These are phyloP conservation scores for Verticillium alfalfae DNA, from an alignment of 2,329 filamentous ascomycete species.

Conservation along the genomic window DNA sequence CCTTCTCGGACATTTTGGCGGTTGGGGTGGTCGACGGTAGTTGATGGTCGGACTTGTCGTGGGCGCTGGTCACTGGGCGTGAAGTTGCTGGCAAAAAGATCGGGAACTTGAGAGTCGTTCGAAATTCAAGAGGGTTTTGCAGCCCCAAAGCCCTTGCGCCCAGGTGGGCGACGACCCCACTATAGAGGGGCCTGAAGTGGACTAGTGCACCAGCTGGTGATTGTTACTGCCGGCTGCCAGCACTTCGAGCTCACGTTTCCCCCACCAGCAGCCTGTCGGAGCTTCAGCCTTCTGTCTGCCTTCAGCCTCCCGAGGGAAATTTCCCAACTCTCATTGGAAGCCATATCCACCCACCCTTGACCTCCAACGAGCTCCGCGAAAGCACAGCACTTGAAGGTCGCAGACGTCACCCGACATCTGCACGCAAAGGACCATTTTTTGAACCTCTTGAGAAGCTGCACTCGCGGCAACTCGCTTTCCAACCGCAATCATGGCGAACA, in stretches of 20 bases:
- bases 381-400: conserved; percentile 32
- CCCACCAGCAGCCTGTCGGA: not conserved
- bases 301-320: conserved; percentile 31
- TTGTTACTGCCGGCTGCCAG: not conserved
- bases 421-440: conserved; percentile 36
- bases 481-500: conserved; percentile 67
- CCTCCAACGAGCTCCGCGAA: conserved; percentile 30
- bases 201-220: not conserved
- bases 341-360: conserved; percentile 29
- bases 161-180: conserved; percentile 16
- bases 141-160: conserved; percentile 22
- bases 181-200: not conserved
- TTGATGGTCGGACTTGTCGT: not conserved
- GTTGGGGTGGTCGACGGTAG: conserved; percentile 14
- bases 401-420: conserved; percentile 30
- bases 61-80: not conserved
- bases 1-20: conserved; percentile 64
- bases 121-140: conserved; percentile 27
- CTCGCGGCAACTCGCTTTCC: conserved; percentile 19
- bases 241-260: not conserved
- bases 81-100: not conserved
- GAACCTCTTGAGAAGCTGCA: conserved; percentile 26
- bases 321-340: conserved; percentile 21
- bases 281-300: conserved; percentile 33
- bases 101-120: not conserved